Evolutionary conservation across 192 early-diverging fungal species (phyloP).

Genomic region (Haplosporangium gracile): DNA sequence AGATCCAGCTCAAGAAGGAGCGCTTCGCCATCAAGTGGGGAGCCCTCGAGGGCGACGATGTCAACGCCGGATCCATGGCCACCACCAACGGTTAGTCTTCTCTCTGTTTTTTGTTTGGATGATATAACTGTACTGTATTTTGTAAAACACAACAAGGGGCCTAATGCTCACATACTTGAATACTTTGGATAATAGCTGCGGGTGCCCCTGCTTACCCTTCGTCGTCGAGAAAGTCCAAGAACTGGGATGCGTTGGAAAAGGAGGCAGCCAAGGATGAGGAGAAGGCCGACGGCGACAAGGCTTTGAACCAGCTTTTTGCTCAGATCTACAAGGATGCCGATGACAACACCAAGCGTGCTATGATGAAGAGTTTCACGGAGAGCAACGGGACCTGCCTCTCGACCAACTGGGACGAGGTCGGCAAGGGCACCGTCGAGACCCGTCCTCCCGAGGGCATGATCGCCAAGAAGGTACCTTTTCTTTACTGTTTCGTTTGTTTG

Average conservation of each 20-base stretch:
- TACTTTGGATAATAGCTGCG: neutral
- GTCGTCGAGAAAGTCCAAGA: conserved; percentile 65
- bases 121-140: too few relatives aligned
- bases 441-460: conserved; percentile 92
- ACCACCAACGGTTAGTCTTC: conserved; percentile 55
- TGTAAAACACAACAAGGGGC: too few relatives aligned
- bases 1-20: conserved; percentile 87
- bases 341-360: conserved; percentile 88
- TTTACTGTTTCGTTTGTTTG: neutral
- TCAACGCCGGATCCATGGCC: conserved; percentile 44
- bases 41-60: conserved; percentile 78
- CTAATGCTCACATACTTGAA: neutral
- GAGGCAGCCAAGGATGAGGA: conserved; percentile 82
- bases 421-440: conserved; percentile 83
- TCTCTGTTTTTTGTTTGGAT: neutral
- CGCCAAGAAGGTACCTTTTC: conserved; percentile 65
- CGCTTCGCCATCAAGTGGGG: conserved; percentile 84
- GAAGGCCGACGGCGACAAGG: conserved; percentile 89
- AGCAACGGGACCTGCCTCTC: conserved; percentile 92
- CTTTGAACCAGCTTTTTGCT: conserved; percentile 93
- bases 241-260: conserved; percentile 85
- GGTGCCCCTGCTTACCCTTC: conserved; percentile 54
- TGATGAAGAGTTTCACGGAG: conserved; percentile 98
- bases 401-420: conserved; percentile 96
- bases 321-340: conserved; percentile 91